phyloP scores from a whole-genome alignment of 2,329 filamentous ascomycete species.

The Cordyceps militaris region DNA sequence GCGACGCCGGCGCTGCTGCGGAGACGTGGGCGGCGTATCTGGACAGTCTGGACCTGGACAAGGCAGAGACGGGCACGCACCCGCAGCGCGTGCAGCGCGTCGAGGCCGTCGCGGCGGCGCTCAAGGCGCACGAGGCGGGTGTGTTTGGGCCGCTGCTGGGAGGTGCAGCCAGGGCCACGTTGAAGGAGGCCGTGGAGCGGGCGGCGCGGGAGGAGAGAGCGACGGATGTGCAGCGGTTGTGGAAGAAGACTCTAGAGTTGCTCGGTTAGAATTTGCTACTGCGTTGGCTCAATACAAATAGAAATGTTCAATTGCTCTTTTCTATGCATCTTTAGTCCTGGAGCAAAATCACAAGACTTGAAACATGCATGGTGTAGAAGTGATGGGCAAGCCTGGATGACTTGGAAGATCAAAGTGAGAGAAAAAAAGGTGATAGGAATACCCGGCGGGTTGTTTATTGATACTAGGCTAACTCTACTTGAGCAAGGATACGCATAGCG shows the following conservation, averaged over 20 bases:
- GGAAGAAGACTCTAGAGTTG: constrained; percentile 31
- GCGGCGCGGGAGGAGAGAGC: constrained; percentile 37
- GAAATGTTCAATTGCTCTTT: too few species aligned
- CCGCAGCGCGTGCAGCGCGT: constrained; percentile 42
- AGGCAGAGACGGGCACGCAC: constrained; percentile 42
- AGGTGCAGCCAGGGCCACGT: constrained; percentile 19
- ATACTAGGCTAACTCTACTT: too few species aligned
- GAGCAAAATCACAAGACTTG: too few species aligned
- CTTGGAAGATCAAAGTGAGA: too few species aligned
- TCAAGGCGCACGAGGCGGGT: constrained; percentile 35
- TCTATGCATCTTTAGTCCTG: too few species aligned
- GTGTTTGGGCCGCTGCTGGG: constrained; percentile 30
- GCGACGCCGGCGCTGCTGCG: constrained; percentile 12
- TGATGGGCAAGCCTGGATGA: too few species aligned
- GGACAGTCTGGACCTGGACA: constrained; percentile 38
- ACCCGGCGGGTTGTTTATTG: too few species aligned
- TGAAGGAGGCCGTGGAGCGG: constrained; percentile 26
- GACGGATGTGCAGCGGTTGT: constrained; percentile 37
- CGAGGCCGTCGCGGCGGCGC: constrained; percentile 37
- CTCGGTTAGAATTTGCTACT: too few species aligned
- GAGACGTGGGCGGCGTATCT: constrained; percentile 33
- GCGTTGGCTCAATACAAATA: too few species aligned
- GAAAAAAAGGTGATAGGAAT: too few species aligned
- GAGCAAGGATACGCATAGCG: too few species aligned
- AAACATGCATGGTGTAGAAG: too few species aligned